Base-by-base conservation (phyloP, 768 basidiomycete species). In the Russula sp. region DNA sequence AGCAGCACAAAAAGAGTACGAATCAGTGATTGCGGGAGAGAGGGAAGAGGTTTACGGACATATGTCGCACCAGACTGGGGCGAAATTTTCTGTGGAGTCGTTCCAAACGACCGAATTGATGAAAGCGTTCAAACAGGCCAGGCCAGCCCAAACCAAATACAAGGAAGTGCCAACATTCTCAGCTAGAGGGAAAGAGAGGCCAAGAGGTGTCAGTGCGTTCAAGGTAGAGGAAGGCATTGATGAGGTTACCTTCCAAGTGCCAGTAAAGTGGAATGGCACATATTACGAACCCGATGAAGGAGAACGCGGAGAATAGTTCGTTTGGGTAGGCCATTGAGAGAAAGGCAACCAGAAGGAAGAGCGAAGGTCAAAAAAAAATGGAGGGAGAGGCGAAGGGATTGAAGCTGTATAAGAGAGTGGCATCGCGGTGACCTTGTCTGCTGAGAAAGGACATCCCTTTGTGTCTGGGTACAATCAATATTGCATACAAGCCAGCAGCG, bases 41-140 rank as follows among this genome's bases (percentile, higher is more conserved):
- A 48, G 10, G 13, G 11, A 2, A 2, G 38, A 3, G 13, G 25
- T 16, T 10, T 25, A 71, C 81, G 55, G 58, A 83, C 83, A 74
- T 56, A 84, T 79, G 68, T 85, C 83, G 65, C 83, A 83, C 80
- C 80, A 85, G 13, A 75, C 73, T 0, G 81, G 81, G 0, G 74
- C 73, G 8, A 67, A 61, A 56, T 84, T 77, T 10, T 75, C 75
- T 7, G 78, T 77, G 67, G 80, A 84, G 39, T 78, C 75, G 60
- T 75, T 76, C 90, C 90, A 93, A 25, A 90, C 69, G 43, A 90
- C 73, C 1, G 84, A 79, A 73, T 92, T 87, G 67, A 91, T 73
- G 67, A 82, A 85, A 57, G 76, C 71, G 59, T 79, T 80, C 51
- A 91, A 78, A 70, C 83, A 84, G 34, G 75, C 75, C 13, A 82